Evolutionary conservation across 2,329 filamentous ascomycete genomes (phyloP).

Genomic region (Alternaria postmessia): DNA sequence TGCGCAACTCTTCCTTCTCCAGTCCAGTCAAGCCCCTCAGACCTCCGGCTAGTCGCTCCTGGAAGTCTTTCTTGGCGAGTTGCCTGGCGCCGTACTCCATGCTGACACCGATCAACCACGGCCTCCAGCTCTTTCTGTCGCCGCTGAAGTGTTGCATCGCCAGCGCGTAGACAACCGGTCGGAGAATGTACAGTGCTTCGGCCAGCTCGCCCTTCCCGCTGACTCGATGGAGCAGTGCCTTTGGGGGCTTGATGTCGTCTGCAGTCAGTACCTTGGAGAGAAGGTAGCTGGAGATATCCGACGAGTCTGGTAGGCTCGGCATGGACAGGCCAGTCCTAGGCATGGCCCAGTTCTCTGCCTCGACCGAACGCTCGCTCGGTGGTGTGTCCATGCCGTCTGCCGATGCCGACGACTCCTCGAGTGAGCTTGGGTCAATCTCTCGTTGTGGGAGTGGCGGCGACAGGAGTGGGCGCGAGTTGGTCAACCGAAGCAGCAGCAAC

Average conservation of each 20-base stretch:
- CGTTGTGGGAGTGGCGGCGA: conserved; percentile 86
- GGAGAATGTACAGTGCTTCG: conserved; percentile 89
- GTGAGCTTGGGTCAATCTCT: conserved; percentile 73
- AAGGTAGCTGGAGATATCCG: conserved; percentile 86
- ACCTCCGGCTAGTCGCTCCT: conserved; percentile 70
- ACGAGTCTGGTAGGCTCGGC: conserved; percentile 79
- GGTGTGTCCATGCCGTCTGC: conserved; percentile 59
- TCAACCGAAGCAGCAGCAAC: conserved; percentile 80
- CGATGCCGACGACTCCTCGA: conserved; percentile 60
- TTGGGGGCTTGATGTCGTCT: conserved; percentile 94
- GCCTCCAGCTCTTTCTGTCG: conserved; percentile 83
- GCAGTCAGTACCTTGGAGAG: conserved; percentile 90
- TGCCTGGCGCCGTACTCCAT: conserved; percentile 92
- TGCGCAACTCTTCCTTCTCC: conserved; percentile 88
- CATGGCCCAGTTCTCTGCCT: conserved; percentile 77
- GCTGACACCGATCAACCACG: conserved; percentile 86
- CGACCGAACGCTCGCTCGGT: conserved; percentile 50
- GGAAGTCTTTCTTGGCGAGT: conserved; percentile 73
- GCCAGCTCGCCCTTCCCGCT: conserved; percentile 80
- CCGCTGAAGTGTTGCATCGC: conserved; percentile 77
- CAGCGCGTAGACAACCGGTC: conserved; percentile 85
- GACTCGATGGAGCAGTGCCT: conserved; percentile 80
- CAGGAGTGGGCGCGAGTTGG: conserved; percentile 81
- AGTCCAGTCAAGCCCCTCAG: conserved; percentile 80
- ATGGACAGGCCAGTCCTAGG: conserved; percentile 89